phyloP scores from a whole-genome alignment of 2,329 filamentous ascomycete species.

The Fusarium falciforme region DNA sequence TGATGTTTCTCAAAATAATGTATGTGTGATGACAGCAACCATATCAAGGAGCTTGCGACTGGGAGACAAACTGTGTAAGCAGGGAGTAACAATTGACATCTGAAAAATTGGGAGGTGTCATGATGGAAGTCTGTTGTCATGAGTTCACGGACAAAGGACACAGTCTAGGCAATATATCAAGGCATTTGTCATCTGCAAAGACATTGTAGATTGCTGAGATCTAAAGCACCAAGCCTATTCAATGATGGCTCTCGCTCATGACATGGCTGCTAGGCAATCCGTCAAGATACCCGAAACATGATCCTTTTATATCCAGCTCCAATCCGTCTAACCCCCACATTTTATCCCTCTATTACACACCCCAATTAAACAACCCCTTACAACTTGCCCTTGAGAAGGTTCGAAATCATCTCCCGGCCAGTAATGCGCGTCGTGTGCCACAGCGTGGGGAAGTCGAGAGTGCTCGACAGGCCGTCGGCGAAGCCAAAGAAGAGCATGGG shows the following conservation, averaged over 20 bases:
- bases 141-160: neutral
- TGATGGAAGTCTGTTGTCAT: neutral
- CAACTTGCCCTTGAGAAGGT: slow-evolving; percentile 78
- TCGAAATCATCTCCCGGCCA: slow-evolving; percentile 78
- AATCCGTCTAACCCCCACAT: neutral
- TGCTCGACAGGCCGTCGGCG: slow-evolving; percentile 83
- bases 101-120: neutral
- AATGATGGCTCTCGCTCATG: neutral
- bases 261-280: neutral
- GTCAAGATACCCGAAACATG: neutral
- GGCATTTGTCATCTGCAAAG: neutral
- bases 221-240: neutral
- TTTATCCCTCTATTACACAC: neutral
- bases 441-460: slow-evolving; percentile 85
- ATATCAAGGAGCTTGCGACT: neutral
- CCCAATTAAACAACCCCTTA: slow-evolving; percentile 51
- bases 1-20: neutral
- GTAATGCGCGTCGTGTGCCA: slow-evolving; percentile 83
- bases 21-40: neutral
- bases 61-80: too few relatives aligned
- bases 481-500: slow-evolving; percentile 93
- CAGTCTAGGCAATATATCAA: neutral
- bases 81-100: neutral
- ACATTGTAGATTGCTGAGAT: neutral
- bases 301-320: neutral